A percentile compares a stretch with the other conserved stretches of the same genome.
These are phyloP conservation scores for Waltiozyma sp. DNA, from an alignment of 1,139 yeast genomes.

Conservation along the genomic window DNA sequence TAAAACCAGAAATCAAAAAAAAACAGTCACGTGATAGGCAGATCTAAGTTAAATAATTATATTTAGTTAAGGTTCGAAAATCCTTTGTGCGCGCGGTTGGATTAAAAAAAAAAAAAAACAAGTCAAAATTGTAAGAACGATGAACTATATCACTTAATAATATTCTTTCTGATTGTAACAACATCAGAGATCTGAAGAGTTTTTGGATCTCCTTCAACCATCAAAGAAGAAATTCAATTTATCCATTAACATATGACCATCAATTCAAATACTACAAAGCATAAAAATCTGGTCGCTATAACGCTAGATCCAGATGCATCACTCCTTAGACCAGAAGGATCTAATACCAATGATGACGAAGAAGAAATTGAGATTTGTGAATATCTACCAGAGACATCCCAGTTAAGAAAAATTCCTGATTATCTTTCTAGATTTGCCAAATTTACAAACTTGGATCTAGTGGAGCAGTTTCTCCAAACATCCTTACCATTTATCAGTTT, in stretches of 20 bases:
- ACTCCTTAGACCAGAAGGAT: background rate
- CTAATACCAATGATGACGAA: conserved; percentile 1
- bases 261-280: background rate
- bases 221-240: too few relatives aligned
- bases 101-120: too few relatives aligned
- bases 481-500: conserved; percentile 14
- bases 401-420: conserved; percentile 1
- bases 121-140: too few relatives aligned
- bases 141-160: too few relatives aligned
- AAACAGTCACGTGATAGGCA: too few relatives aligned
- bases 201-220: too few relatives aligned
- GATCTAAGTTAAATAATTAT: too few relatives aligned
- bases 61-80: too few relatives aligned
- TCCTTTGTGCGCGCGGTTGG: too few relatives aligned
- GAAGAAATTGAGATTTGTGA: conserved; percentile 5
- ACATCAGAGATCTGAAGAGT: too few relatives aligned
- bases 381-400: conserved; percentile 4
- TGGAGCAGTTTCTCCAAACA: conserved; percentile 8
- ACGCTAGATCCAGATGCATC: conserved; percentile 5
- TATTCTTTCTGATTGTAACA: too few relatives aligned
- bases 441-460: background rate
- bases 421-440: background rate
- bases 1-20: too few relatives aligned
- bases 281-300: conserved; percentile 6
- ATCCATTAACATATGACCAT: background rate